Evolutionary conservation across 169 alveolate genomes (phyloP).

Genomic region (Plasmodium inui): DNA sequence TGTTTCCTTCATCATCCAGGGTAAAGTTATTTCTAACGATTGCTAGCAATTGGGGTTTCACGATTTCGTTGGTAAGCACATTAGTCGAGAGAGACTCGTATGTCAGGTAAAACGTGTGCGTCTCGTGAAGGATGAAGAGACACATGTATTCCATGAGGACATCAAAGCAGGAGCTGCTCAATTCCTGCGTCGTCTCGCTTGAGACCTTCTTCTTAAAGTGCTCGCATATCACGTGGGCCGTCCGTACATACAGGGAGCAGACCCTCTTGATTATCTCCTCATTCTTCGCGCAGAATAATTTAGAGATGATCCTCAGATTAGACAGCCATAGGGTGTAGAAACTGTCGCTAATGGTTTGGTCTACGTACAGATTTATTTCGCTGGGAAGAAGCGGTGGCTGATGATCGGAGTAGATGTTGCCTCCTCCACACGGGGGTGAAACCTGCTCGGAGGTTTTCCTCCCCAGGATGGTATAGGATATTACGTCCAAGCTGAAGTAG

Average conservation of each 20-base stretch:
- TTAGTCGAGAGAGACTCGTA: constrained; percentile 6
- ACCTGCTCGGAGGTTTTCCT: background rate
- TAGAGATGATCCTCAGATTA: constrained; percentile 15
- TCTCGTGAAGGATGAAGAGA: constrained; percentile 43
- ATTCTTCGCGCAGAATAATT: constrained; percentile 19
- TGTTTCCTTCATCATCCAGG: constrained; percentile 35
- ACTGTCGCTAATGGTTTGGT: constrained; percentile 46
- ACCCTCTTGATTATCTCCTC: constrained; percentile 34
- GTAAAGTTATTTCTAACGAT: constrained; percentile 17
- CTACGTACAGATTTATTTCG: constrained; percentile 44
- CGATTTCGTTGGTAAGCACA: constrained; percentile 22
- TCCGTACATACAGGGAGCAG: constrained; percentile 39
- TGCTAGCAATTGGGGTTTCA: constrained; percentile 11
- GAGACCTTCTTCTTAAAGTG: constrained; percentile 23
- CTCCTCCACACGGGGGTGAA: background rate
- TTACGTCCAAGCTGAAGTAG: constrained; percentile 54
- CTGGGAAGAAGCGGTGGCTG: background rate
- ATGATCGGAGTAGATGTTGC: background rate
- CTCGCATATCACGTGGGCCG: background rate
- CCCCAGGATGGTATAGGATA: constrained; percentile 38
- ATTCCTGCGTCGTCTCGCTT: background rate
- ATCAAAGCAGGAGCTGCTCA: constrained; percentile 49
- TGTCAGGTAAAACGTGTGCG: constrained; percentile 33
- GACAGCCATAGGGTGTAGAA: constrained; percentile 65
- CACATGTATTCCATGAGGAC: constrained; percentile 58